Evolutionary conservation across 192 early-diverging fungal genomes (phyloP), one percentile per base, ranked within the genome.

Genomic region (Mortierella hygrophila): DNA sequence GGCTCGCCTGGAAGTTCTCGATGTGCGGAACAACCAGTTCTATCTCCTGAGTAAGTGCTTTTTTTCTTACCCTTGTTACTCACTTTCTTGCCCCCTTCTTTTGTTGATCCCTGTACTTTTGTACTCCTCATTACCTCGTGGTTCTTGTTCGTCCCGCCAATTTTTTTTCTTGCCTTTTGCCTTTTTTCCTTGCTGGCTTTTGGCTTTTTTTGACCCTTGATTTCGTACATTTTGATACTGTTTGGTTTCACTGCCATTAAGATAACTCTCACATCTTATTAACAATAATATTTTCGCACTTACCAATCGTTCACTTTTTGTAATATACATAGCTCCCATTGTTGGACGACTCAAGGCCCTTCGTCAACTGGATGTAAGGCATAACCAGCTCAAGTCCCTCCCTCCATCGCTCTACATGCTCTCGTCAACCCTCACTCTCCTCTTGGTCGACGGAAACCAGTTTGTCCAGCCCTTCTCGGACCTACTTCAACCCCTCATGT

Each of bases 371-470:
- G 82, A 88, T 72, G 75, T 85, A 2, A 63, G 82, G 4, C 41
- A 78, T 49, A 88, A 88, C 72, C 69, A 75, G 2, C 83, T 88
- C 68, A 84, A 80, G 35, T 81, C 83, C 6, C 75, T 88, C n/a
- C 88, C 88, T 15, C 60, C 88, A 16, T 46, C 54, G 15, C 54
- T 88, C 2, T 78, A 76, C 46, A 54, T 86, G 70, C 79, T 86
- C 20, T 77, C 84, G 8, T 68, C 79, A 32, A 85, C 82, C 15
- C 35, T 88, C 18, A 75, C 78, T 0, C 71, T 70, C 16, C 71
- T 88, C 32, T 41, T 85, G 54, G 82, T 85, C 40, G 88, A 88
- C 26, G 88, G 80, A 21, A 88, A 88, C 72, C 79, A 83, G 68
- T 88, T 88, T 72, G 82, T 82, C 18, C 71, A 55, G 47, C 79